Evolutionary conservation across 2,329 filamentous ascomycete species (phyloP), one percentile per base, ranked within the genome.

Genomic region (Boeremia exigua): DNA sequence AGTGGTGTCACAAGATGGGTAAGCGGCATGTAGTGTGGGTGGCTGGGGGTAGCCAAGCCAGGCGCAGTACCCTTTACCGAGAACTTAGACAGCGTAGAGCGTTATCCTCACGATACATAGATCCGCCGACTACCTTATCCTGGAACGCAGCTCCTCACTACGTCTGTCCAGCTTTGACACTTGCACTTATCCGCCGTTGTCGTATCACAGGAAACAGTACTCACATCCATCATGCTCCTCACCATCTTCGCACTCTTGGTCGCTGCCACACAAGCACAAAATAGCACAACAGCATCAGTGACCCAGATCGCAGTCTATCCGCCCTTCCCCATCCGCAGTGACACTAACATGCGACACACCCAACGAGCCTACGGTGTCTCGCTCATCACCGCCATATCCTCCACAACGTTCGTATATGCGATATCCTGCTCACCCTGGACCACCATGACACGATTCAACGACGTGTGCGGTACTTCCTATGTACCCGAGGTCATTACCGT

Each of bases 361-460:
- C 47, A 56, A 27, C 57, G 57, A 12, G 54, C 53, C 32, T 59
- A 59, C 53, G 50, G 47, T 14, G 48, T 55, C 45, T 59, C 57
- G 19, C 36, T 59, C 9, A 54, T 59, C 30, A 59, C 47, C 14
- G 40, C 44, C 15, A 49, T 56, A 23, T 53, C 53, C 17, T 47
- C 48, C 14, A 50, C 53, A 2, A 59, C 57, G 5, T 19, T 56
- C 7, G 49, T 59, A 11, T 59, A 56, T 23, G 53, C 53, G 4
- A 59, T 59, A 5, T 56, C 52, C 36, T 59, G 44, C 34, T 39
- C 51, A 1, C 42, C 38, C 3, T 44, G 23, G 33, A 54, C 51
- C 0, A 54, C 51, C n/a, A 54, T 49, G 51, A 54, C 47, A 9
- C 47, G 45, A 9, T 59, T 59, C 44, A 48, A 56, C 28, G 42